Conservation (phyloP, 129 eudicot genomes). For the Scalesia atractyloides region DNA sequence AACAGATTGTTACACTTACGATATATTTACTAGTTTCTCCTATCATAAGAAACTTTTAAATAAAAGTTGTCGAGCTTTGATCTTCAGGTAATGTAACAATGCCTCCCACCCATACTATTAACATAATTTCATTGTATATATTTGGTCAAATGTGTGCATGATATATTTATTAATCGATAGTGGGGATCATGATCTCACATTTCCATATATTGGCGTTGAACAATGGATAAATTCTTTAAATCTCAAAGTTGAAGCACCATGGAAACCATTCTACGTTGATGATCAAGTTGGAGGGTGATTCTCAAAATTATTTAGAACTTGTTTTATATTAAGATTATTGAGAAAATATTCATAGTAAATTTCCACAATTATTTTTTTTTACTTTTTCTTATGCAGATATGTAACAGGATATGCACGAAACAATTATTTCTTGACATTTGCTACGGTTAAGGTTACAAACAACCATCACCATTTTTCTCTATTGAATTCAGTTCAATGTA, state of each 20-base stretch:
- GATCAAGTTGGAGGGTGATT: conserved; percentile 11
- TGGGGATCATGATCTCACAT: no score
- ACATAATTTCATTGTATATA: no score
- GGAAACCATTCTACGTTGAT: conserved; percentile 1
- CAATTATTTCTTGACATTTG: conserved; percentile 10
- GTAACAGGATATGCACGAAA: background rate
- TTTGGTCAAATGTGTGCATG: background rate
- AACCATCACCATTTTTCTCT: no score
- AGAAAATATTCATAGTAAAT: background rate
- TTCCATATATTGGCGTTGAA: no score
- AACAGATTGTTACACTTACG: background rate
- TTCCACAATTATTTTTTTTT: no score
- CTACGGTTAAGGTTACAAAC: conserved; percentile 6
- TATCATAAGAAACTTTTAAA: background rate
- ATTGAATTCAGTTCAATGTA: no score
- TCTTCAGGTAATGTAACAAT: background rate
- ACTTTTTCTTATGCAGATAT: conserved; percentile 7
- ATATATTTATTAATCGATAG: no score
- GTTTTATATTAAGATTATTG: no score
- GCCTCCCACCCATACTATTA: background rate
- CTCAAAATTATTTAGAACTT: no score
- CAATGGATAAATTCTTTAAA: no score
- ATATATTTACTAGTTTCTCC: background rate
- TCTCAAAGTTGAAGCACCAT: no score
- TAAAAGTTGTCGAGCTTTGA: background rate